Base-by-base conservation (phyloP, 768 basidiomycete genomes). In the Tremella mesenterica region DNA sequence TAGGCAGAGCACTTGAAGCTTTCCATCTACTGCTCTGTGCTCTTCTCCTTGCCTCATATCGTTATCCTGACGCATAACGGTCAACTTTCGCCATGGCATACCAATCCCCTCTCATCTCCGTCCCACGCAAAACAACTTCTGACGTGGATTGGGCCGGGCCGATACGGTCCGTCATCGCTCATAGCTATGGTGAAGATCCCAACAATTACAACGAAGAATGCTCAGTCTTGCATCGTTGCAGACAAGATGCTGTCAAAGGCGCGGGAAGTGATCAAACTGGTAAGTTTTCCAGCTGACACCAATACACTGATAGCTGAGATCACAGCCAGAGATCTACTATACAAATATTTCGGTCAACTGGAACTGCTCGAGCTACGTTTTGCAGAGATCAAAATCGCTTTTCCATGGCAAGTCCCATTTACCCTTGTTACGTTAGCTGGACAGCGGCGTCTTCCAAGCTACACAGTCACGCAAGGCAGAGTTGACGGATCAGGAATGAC, bases 261-360 rank as follows among this genome's bases (percentile, higher is more conserved):
- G 93, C 93, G 28, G 95, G 95, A 0, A 93, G 90, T 70, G 95
- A 97, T 71, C 78, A 82, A 50, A 95, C 91, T n/a, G 88, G 89
- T 88, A 54, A 60, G 81, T 55, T 16, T 0, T 27, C 3, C 7
- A 2, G 41, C n/a, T n/a, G 26, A n/a, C 12, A 18, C 33, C 10
- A 36, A 36, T 12, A 8, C 4, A 28, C 21, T 21, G 44, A 8
- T 36, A 8, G 47, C 47, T 29, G 47, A 48, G 29, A 9, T 58
- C 7, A 44, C 68, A 85, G 92, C 85, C 12, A 81, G 92, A 45
- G 93, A 97, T 76, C 79, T 97, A 20, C 79, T 99, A 39, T 96
- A 93, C 84, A 96, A 95, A 76, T 99, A 99, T 77, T 99, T 97
- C 76, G 93, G 95, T 30, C 95, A 99, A 73, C 83, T 99, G 39